A percentile compares a stretch with the other conserved stretches of the same genome.
These are phyloP conservation scores for Brassica juncea DNA, from an alignment of 345 rosid genomes.

Conservation along the genomic window DNA sequence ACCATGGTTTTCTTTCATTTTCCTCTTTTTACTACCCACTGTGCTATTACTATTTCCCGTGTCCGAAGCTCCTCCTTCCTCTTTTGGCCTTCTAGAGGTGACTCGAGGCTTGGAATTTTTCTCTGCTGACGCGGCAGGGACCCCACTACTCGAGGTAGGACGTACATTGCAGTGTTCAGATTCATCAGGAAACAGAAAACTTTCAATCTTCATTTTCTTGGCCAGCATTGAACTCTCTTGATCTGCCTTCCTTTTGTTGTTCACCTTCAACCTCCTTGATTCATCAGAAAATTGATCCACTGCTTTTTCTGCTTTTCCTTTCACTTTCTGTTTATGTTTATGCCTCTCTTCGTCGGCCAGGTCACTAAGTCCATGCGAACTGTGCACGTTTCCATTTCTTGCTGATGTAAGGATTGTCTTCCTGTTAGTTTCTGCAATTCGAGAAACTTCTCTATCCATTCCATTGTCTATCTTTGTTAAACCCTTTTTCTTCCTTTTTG, in stretches of 20 bases:
- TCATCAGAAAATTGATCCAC: slow-evolving; percentile 57
- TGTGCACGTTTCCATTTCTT: slow-evolving; percentile 45
- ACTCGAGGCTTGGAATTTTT: slow-evolving; percentile 43
- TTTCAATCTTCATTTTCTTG: slow-evolving; percentile 69
- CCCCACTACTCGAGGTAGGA: slow-evolving; percentile 54
- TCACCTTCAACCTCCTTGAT: slow-evolving; percentile 55
- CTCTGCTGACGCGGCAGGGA: slow-evolving; percentile 47
- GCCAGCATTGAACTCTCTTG: slow-evolving; percentile 49
- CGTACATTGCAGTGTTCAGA: slow-evolving; percentile 53
- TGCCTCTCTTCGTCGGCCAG: slow-evolving; percentile 48
- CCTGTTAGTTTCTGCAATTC: slow-evolving; percentile 53
- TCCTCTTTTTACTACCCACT: slow-evolving; percentile 59
- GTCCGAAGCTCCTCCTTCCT: slow-evolving; percentile 52
- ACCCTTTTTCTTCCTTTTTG: slow-evolving; percentile 54
- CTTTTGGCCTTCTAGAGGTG: slow-evolving; percentile 50
- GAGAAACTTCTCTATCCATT: slow-evolving; percentile 46
- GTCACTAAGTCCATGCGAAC: slow-evolving; percentile 49
- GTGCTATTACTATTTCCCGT: slow-evolving; percentile 46
- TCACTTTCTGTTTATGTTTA: slow-evolving; percentile 58
- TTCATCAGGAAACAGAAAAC: slow-evolving; percentile 47
- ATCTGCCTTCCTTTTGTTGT: slow-evolving; percentile 58
- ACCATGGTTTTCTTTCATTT: slow-evolving; percentile 51
- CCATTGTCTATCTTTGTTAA: slow-evolving; percentile 49
- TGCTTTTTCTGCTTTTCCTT: slow-evolving; percentile 52
- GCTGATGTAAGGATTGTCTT: slow-evolving; percentile 45